These are phyloP conservation scores for Diaporthe citri DNA, from an alignment of 2,329 filamentous ascomycete genomes.

Conservation along the genomic window DNA sequence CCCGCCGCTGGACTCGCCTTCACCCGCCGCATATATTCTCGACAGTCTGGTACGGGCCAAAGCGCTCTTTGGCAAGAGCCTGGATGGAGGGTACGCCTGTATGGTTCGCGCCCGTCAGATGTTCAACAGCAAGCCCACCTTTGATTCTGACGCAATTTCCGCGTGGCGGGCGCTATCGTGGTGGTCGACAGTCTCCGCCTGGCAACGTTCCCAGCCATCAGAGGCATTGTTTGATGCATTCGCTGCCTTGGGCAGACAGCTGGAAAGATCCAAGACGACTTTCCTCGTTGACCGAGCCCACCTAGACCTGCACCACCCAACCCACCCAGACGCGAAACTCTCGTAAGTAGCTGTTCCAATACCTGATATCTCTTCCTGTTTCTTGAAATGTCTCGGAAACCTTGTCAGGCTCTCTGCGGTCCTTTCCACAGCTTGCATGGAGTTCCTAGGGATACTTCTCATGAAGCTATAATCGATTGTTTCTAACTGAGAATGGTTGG, in stretches of 20 bases:
- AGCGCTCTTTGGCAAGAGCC: constrained; percentile 49
- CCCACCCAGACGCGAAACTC: constrained; percentile 59
- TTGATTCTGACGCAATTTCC: constrained; percentile 53
- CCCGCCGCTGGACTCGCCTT: constrained; percentile 19
- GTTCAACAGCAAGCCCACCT: constrained; percentile 52
- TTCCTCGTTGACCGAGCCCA: constrained; percentile 64
- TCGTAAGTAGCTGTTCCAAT: constrained; percentile 48
- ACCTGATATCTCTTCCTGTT: not conserved
- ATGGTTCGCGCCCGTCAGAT: constrained; percentile 61
- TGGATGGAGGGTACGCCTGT: constrained; percentile 63
- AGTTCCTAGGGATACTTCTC: not conserved
- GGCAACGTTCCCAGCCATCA: constrained; percentile 59
- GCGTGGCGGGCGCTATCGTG: constrained; percentile 65
- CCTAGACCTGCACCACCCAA: constrained; percentile 67
- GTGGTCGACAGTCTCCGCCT: constrained; percentile 64
- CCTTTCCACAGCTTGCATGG: not conserved
- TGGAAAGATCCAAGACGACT: constrained; percentile 51
- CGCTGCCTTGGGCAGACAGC: constrained; percentile 55
- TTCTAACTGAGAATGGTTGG: not conserved
- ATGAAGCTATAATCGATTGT: not conserved
- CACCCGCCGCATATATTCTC: constrained; percentile 53
- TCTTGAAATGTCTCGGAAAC: not conserved
- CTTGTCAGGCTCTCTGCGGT: too few species aligned
- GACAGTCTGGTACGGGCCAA: constrained; percentile 54
- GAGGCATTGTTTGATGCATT: constrained; percentile 66